Percentiles rank a stretch among this genome's conserved stretches.
phyloP scores from a whole-genome alignment of 129 eudicot species.

The Smallanthus sonchifolius region DNA sequence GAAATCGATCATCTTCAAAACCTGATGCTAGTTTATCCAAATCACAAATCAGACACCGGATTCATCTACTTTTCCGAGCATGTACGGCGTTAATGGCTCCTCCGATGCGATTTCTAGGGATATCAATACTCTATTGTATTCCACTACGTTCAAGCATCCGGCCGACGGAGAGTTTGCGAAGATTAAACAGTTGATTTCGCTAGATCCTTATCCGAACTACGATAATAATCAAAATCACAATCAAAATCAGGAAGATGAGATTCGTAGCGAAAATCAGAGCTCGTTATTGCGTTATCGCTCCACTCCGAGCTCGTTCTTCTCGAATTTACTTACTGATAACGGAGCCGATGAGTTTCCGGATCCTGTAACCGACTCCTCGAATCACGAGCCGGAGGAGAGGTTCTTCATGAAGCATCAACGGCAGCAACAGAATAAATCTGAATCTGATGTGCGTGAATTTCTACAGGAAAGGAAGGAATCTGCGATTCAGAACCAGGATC shows the following conservation, averaged over 20 bases:
- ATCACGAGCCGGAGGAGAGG: conserved; percentile 29
- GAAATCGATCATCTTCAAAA: background rate
- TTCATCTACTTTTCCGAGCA: background rate
- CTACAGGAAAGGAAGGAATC: conserved; percentile 21
- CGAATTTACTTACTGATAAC: conserved; percentile 40
- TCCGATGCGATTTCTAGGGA: conserved; percentile 55
- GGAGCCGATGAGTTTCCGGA: conserved; percentile 27
- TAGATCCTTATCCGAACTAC: conserved; percentile 38
- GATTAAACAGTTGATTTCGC: conserved; percentile 35
- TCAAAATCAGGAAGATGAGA: background rate
- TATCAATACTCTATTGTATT: conserved; percentile 39
- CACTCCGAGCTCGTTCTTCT: conserved; percentile 65
- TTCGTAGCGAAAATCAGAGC: conserved; percentile 4
- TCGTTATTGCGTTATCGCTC: conserved; percentile 48
- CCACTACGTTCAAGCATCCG: conserved; percentile 42
- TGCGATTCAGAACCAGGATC: background rate
- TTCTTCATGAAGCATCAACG: background rate
- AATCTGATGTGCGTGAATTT: conserved; percentile 30
- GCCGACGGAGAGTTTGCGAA: conserved; percentile 41
- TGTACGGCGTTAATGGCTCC: conserved; percentile 39
- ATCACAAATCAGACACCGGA: background rate
- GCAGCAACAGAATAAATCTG: conserved; percentile 18
- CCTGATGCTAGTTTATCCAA: background rate
- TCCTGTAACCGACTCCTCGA: conserved; percentile 18
- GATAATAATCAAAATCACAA: background rate